Evolutionary conservation across 805 yeast genomes (phyloP).

Genomic region (Torulaspora quercuum): DNA sequence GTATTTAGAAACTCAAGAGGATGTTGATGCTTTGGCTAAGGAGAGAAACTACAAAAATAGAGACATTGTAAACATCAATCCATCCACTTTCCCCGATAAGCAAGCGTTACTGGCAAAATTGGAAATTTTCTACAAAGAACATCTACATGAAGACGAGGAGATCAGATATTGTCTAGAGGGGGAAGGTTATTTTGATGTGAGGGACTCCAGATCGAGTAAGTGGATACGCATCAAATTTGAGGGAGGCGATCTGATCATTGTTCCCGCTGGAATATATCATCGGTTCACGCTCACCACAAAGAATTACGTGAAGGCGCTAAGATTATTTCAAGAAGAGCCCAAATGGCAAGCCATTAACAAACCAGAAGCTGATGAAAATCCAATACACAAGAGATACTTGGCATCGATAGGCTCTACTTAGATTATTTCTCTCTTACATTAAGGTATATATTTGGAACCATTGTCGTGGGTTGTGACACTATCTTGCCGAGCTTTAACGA

Average conservation of each 20-base stretch:
- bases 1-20: conserved; percentile 45
- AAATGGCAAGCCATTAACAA: conserved; percentile 89
- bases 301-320: conserved; percentile 67
- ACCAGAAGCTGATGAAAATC: conserved; percentile 49
- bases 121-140: conserved; percentile 72
- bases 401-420: conserved; percentile 8
- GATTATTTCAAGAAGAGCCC: conserved; percentile 91
- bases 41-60: conserved; percentile 76
- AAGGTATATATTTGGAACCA: too few relatives aligned
- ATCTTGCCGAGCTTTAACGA: conserved; percentile 3
- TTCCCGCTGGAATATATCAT: conserved; percentile 94
- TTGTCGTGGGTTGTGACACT: conserved; percentile 6
- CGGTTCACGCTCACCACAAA: conserved; percentile 72
- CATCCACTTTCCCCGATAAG: conserved; percentile 59
- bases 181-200: conserved; percentile 85
- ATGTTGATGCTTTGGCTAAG: conserved; percentile 63
- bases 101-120: conserved; percentile 60
- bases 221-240: conserved; percentile 77
- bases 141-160: conserved; percentile 95
- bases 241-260: conserved; percentile 60
- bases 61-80: conserved; percentile 63
- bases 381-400: conserved; percentile 47
- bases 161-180: conserved; percentile 88
- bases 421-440: too few relatives aligned
- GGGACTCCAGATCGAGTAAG: conserved; percentile 48